Conservation (phyloP, 1,139 yeast species). For the Taphrina wiesneri region DNA sequence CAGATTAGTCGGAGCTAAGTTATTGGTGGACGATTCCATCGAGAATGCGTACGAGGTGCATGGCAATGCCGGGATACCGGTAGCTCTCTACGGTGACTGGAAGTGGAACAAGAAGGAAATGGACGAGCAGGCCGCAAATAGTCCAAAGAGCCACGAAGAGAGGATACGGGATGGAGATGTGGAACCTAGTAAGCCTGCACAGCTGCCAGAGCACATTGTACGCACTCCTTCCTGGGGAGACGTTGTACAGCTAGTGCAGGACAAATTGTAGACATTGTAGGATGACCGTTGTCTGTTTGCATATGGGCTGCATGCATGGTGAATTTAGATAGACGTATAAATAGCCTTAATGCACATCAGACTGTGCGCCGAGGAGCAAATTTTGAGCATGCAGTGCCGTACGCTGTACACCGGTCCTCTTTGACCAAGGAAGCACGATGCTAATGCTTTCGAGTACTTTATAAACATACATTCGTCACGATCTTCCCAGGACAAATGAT, state of each 20-base stretch:
- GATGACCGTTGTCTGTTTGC: neutral
- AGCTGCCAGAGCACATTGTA: conserved; percentile 1
- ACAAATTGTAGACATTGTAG: neutral
- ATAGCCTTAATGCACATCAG: neutral
- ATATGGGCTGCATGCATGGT: neutral
- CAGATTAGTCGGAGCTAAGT: conserved; percentile 13
- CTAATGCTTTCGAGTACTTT: neutral
- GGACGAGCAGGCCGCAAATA: conserved; percentile 13
- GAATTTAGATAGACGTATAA: neutral
- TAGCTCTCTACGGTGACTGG: conserved; percentile 32
- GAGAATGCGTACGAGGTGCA: conserved; percentile 32
- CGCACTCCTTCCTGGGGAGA: conserved; percentile 11
- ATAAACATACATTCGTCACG: neutral
- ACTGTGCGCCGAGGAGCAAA: neutral
- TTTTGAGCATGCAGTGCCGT: neutral
- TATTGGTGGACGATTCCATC: conserved; percentile 28
- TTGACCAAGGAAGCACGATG: neutral
- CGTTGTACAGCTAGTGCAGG: conserved; percentile 6
- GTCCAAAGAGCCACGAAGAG: conserved; percentile 15
- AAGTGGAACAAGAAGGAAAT: conserved; percentile 27
- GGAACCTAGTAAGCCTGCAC: conserved; percentile 14
- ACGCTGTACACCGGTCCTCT: neutral
- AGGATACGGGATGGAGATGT: conserved; percentile 8
- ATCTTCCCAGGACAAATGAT: conserved; percentile 17
- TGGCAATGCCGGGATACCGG: conserved; percentile 26